Evolutionary conservation across 2,329 filamentous ascomycete species (phyloP), one percentile per base, ranked within the genome.

Genomic region (Pyrenophora seminiperda): DNA sequence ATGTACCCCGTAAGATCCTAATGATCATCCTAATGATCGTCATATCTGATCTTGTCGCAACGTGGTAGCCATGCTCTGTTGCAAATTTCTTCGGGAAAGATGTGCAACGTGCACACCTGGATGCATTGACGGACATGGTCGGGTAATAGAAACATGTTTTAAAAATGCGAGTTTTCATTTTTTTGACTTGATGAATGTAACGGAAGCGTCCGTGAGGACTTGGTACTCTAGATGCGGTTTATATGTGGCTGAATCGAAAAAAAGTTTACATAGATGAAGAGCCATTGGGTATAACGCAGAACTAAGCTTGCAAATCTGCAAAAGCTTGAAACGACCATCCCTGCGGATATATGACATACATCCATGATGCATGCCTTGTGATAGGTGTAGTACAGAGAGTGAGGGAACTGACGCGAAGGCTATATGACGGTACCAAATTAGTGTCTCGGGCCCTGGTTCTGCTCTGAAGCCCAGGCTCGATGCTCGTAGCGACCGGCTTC

Each of bases 401-500:
- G 30, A 10, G 10, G 27, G 20, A 27, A 22, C 11, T 14, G 10
- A 17, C 3, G 6, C 15, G 38, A 30, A 41, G 18, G 20, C 14
- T 20, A 38, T 7, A 7, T 31, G 10, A 37, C 5, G 11, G 40
- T 41, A 22, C 29, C 24, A 27, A 10, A 41, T 45, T 48, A 49
- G 17, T 41, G 52, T 17, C 56, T 49, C 18, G 57, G 58, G 15
- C 14, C 22, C 29, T 53, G 49, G 31, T 46, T 42, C 20, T 50
- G 54, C 7, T 48, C 53, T 11, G 53, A 50, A 22, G 51, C 43
- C 62, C 66, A 71, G 43, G 56, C 56, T 24, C 62, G 56, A 27
- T 59, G 61, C 30, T 70, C 67, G 45, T 66, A 66, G 15, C 65
- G 56, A 15, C 49, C 47, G 30, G 37, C n/a, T 5, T 62, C 56